Evolutionary conservation across 1,284 basidiomycete genomes (phyloP), one percentile per base, ranked within the genome.

Genomic region (Cutaneotrichosporon arboriforme): DNA sequence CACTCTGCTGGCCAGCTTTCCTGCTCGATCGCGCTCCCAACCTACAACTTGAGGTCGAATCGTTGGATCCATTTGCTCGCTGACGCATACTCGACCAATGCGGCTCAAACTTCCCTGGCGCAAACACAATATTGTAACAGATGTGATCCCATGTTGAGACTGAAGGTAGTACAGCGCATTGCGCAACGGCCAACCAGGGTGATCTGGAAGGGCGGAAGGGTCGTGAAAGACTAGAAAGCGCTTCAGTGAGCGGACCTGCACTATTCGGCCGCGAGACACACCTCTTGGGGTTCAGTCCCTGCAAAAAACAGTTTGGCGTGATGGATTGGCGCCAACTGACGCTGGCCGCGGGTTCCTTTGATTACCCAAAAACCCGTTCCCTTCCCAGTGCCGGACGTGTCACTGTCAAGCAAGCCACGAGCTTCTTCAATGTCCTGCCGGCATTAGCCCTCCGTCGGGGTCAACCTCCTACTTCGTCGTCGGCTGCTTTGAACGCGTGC

Each of bases 141-240:
- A 74, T 0, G 78, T 67, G 15, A 81, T 70, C 0, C 79, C 80
- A 61, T 86, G 67, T 12, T 52, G 46, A 8, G 78, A 76, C 21
- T 80, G 78, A 15, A 97, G 82, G 73, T 86, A 91, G 23, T 87
- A 83, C 13, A 98, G 84, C 38, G 94, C 80, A 66, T 97, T 98
- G 38, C 94, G 86, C 7, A 97, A 79, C 0, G 90, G 89, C 94
- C 96, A 98, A 17, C 94, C 94, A 0, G 91, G 90, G 57, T 87
- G 86, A 1, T 81, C 72, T 0, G 83, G 77, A 35, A 83, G 78
- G 0, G 89, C 83, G 0, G 92, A 96, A 0, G 94, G 90, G 69
- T 98, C 94, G 44, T 90, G 72, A 73, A 97, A 94, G 3, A 79
- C 83, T 13, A 96, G 71, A 1, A 81, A 79, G 51, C 80, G 81